Base-by-base conservation (phyloP, 2,329 filamentous ascomycete species). In the Calonectria naviculata region DNA sequence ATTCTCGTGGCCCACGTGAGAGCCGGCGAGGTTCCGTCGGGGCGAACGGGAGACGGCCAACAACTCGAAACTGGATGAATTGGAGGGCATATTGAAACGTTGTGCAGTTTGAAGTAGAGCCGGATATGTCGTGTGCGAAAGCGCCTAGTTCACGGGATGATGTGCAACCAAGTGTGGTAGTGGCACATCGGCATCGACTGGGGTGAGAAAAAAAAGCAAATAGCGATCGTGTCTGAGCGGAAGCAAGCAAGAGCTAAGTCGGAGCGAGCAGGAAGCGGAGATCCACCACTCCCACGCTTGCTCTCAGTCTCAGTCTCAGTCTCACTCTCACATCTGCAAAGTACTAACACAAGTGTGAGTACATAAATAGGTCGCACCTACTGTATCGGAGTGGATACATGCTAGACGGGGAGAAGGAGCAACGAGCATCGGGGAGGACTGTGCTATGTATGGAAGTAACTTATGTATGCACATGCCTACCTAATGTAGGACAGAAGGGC, bases 201-300 rank as follows among this genome's bases (percentile, higher is more conserved):
- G 73, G 75, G 70, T 68, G 61, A 65, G 28, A 21, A 17, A 26
- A 71, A 77, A 77, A 77, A 77, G 75, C 72, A 77, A 77, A 60
- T 28, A 77, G 61, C 68, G 67, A 74, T 77, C 76, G 75, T 78
- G 75, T 78, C 78, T 78, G 76, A 72, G 49, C 36, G 64, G 31
- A 64, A 56, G 21, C 12, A 49, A 44, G 63, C 46, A 58, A 26
- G 46, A 38, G 41, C 49, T n/a, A 46, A 58, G 64, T 34, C 36
- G 64, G 49, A 47, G 49, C 36, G 42, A 61, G 56, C 58, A 41
- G 71, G 65, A 66, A 75, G 72, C 68, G 71, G 65, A 72, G 62
- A 71, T 69, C 74, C 68, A 71, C 58, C 58, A 46, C 34, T 41
- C 21, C 28, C 26, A 54, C n/a, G 24, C 24, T 26, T 36, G 42